These are phyloP conservation scores for Podospora comata DNA, from an alignment of 495 filamentous ascomycete genomes.

Conservation along the genomic window DNA sequence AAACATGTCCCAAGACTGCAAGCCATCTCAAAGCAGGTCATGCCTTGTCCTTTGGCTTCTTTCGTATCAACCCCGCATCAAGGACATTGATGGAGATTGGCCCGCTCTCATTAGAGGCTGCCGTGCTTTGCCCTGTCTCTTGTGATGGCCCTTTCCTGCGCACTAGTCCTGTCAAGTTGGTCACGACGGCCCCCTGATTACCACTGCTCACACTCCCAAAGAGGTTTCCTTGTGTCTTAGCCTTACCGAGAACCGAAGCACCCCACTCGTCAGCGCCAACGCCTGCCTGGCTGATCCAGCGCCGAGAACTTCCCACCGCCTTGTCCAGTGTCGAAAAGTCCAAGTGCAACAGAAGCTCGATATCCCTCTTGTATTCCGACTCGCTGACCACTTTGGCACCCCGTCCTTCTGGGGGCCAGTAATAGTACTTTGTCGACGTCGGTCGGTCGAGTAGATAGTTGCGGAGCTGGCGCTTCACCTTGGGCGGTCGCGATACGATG, in stretches of 20 bases:
- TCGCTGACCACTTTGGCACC: constrained; percentile 69
- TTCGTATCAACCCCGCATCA: constrained; percentile 25
- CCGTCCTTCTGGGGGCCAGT: constrained; percentile 64
- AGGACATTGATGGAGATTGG: constrained; percentile 27
- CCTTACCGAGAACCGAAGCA: constrained; percentile 40
- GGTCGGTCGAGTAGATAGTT: constrained; percentile 38
- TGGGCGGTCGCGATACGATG: constrained; percentile 53
- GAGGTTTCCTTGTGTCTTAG: constrained; percentile 17
- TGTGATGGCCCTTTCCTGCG: constrained; percentile 38
- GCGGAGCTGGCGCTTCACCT: constrained; percentile 53
- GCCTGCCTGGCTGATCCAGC: constrained; percentile 61
- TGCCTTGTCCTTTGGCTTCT: constrained; percentile 20
- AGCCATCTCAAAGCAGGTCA: not conserved
- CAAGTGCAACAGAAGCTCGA: constrained; percentile 74
- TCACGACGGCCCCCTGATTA: constrained; percentile 14
- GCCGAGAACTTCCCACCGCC: constrained; percentile 63
- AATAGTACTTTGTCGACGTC: constrained; percentile 57
- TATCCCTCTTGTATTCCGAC: constrained; percentile 69
- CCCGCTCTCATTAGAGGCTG: constrained; percentile 10
- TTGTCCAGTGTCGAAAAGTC: constrained; percentile 74
- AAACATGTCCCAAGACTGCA: not conserved
- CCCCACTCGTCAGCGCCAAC: constrained; percentile 46
- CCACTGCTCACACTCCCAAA: constrained; percentile 8
- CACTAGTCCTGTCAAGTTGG: constrained; percentile 36
- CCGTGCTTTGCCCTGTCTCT: constrained; percentile 8